Conservation (phyloP, 805 yeast species). For the Schwanniomyces yamadae region DNA sequence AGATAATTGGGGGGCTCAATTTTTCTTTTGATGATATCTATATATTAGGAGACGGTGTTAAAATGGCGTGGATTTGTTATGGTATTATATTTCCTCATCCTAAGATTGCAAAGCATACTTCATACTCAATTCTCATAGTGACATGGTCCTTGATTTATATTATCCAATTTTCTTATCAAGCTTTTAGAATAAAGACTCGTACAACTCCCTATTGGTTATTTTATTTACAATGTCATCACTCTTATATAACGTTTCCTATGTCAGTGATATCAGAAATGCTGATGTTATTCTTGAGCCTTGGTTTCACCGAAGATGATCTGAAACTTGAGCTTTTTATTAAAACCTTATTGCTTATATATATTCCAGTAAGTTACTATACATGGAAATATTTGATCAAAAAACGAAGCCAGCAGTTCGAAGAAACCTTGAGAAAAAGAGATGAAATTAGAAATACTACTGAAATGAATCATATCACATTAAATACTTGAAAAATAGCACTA, state of each 20-base stretch:
- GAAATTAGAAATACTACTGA: too few relatives aligned
- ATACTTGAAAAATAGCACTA: too few relatives aligned
- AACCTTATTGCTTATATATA: constrained; percentile 27
- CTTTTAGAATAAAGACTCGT: constrained; percentile 36
- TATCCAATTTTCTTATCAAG: constrained; percentile 33
- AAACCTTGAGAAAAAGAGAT: too few relatives aligned
- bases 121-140: constrained; percentile 37
- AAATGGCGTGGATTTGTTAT: constrained; percentile 40
- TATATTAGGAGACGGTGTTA: constrained; percentile 26
- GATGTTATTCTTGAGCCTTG: constrained; percentile 34
- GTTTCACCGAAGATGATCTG: constrained; percentile 24
- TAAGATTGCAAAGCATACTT: constrained; percentile 39
- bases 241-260: constrained; percentile 34
- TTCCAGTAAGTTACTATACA: constrained; percentile 35
- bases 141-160: constrained; percentile 36
- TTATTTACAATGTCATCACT: constrained; percentile 36
- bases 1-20: constrained; percentile 12
- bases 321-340: constrained; percentile 26
- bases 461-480: too few relatives aligned
- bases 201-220: constrained; percentile 34
- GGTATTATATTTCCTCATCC: constrained; percentile 44
- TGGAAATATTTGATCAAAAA: constrained; percentile 30
- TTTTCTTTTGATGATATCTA: constrained; percentile 20
- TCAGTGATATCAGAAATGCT: constrained; percentile 34
- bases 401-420: too few relatives aligned